Evolutionary conservation across 108 stramenopile genomes (phyloP), one percentile per base, ranked within the genome.

Genomic region (Aurantiochytrium sp.): DNA sequence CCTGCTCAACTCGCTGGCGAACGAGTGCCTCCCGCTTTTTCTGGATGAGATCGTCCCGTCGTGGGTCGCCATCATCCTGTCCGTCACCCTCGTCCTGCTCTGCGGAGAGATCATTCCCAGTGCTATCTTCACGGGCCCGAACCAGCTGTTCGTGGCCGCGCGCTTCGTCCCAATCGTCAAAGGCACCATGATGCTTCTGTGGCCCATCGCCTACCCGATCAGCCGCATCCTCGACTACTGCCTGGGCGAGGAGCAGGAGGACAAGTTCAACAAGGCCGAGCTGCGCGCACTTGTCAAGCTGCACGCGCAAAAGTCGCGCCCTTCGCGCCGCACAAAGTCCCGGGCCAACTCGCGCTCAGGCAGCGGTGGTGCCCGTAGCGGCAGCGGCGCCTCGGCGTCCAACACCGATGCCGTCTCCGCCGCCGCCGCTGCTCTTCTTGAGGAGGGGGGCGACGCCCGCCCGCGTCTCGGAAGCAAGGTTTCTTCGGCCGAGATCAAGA

Each of bases 1-100:
- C n/a, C 91, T 99, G 4, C 68, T 97, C 88, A 99, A 99, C 89
- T 91, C 96, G 8, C 86, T 94, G 32, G 95, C 96, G 30, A 96
- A 96, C 87, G 97, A 99, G 88, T 95, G 97, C 0, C 91, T 99
- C 45, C 98, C 99, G 12, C 86, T 99, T 15, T 98, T 99, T 85
- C 86, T 98, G 65, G 97, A 97, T 85, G 91, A 94, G 52, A 87
- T 98, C 41, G 93, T 98, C 4, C 95, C 96, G 10, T 89, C 91
- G 15, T 93, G 92, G 55, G 88, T 94, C 4, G 96, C 97, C 2
- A 93, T 97, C 54, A 90, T 97, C 53, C 85, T 97, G 17, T 95
- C 95, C 36, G 97, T 99, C 8, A 95, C 96, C 6, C 87, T 97
- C 3, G 96, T 99, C 0, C 39, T 81, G 21, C 73, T 81, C 24